Conservation (phyloP, 2,329 filamentous ascomycete genomes). For the Trichoderma koningiopsis region DNA sequence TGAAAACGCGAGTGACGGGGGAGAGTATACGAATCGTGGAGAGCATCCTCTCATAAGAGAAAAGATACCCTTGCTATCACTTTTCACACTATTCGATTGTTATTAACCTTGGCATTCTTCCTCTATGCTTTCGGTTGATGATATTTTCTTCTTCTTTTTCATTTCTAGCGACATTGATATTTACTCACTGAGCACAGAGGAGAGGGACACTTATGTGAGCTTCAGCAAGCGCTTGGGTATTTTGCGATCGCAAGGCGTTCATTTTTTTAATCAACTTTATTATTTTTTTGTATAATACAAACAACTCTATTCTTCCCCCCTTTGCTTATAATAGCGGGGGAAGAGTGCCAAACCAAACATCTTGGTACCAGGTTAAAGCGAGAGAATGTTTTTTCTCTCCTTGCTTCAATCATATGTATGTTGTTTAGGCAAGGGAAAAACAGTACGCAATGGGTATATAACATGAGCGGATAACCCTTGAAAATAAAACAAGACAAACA, state of each 20-base stretch:
- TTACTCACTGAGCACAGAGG: background rate
- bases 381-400: background rate
- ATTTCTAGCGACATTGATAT: background rate
- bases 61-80: background rate
- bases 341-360: background rate
- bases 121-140: background rate
- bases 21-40: background rate
- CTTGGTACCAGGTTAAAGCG: background rate
- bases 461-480: background rate
- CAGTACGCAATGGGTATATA: constrained; percentile 19
- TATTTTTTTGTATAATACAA: constrained; percentile 9
- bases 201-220: constrained; percentile 12
- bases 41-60: background rate
- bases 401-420: background rate
- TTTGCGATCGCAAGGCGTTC: constrained; percentile 11
- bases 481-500: background rate
- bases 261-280: background rate
- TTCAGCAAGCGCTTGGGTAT: constrained; percentile 16
- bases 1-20: background rate
- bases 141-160: background rate
- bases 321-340: background rate
- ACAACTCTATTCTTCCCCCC: background rate
- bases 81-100: background rate
- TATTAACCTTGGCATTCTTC: background rate
- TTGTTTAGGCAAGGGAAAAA: background rate